Base-by-base conservation (phyloP, 192 early-diverging fungal species). In the Rhizoclosmatium globosum region DNA sequence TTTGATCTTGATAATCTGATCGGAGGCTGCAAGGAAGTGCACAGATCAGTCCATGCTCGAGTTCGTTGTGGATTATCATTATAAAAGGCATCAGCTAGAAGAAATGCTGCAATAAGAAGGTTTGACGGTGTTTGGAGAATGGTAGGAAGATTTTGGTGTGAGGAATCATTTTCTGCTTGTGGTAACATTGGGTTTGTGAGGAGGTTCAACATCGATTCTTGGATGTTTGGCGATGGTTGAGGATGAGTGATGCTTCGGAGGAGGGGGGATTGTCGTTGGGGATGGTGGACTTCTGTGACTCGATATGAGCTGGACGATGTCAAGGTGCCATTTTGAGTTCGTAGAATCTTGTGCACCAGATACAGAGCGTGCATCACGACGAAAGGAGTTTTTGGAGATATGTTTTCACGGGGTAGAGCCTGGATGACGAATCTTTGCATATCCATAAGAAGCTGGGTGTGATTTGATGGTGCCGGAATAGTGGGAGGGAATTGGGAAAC, bases 321-420 rank as follows among this genome's bases (percentile, higher is more conserved):
- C 50, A 17, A 13, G 9, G 1, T 53, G 17, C 50, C 50, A 53
- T 31, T 31, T 31, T 31, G 31, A 31, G 50, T 13, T 17, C 50
- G 50, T 50, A 72, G 56, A 23, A 72, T 72, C 11, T 50, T 39
- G 53, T 72, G 70, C 15, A 72, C 57, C 1, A 72, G 70, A 46
- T 56, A 47, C 7, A 72, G 70, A 3, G 70, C 70, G 38, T 72
- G 70, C 70, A 72, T 58, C 7, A 72, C 70, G 38, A 72, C 57
- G 31, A 72, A 58, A 11, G 70, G 70, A 17, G 70, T 43, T 13
- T 7, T 21, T 38, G 70, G 70, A 19, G 70, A 56, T 17, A 72
- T 50, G 15, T n/a, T 57, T 19, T 50, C 53, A n/a, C 9, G 4
- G 2, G 19, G 17, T 9, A 72, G 70, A 9, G 57, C 47, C 2